Percentiles rank a stretch among this genome's conserved stretches.
phyloP scores from a whole-genome alignment of 345 rosid species.

The Erodium maritimum region DNA sequence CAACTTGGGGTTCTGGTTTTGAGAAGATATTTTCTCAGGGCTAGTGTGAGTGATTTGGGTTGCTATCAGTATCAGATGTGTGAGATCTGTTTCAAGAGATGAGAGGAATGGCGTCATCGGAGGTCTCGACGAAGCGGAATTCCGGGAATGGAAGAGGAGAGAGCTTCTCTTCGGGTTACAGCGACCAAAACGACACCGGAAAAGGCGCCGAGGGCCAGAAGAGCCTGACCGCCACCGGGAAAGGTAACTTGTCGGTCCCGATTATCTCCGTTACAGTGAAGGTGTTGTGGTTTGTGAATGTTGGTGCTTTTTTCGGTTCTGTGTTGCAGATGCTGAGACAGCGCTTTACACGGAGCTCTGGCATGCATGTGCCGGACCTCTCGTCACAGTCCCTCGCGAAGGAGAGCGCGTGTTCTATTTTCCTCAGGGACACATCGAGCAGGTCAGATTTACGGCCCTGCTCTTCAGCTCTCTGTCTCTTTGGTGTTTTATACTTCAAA shows the following conservation, averaged over 20 bases:
- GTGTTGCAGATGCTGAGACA: conserved; percentile 33
- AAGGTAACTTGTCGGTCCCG: conserved; percentile 6
- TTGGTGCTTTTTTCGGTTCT: too few species aligned
- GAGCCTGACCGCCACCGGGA: conserved; percentile 8
- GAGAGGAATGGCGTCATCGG: conserved; percentile 14
- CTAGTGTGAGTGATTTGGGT: too few species aligned
- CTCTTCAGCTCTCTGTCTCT: too few species aligned
- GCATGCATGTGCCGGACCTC: conserved; percentile 94
- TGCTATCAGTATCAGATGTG: conserved; percentile 3
- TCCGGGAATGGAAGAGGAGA: conserved; percentile 13
- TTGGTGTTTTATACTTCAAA: too few species aligned
- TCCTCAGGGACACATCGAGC: conserved; percentile 93
- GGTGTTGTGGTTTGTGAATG: background rate
- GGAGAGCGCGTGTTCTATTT: conserved; percentile 72
- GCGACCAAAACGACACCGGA: conserved; percentile 8
- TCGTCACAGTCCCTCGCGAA: conserved; percentile 69
- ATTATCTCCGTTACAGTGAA: background rate
- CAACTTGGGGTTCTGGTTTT: background rate
- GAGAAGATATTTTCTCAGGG: background rate
- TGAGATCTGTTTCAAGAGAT: conserved; percentile 16
- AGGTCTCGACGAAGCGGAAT: conserved; percentile 13
- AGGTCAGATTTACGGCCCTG: conserved; percentile 26
- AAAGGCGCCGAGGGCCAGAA: conserved; percentile 16
- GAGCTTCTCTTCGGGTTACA: conserved; percentile 12
- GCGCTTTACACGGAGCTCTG: conserved; percentile 74